Percentiles rank a stretch among this genome's conserved stretches.
These are phyloP conservation scores for Curvularia verruculosa DNA, from an alignment of 2,329 filamentous ascomycete genomes.

Conservation along the genomic window DNA sequence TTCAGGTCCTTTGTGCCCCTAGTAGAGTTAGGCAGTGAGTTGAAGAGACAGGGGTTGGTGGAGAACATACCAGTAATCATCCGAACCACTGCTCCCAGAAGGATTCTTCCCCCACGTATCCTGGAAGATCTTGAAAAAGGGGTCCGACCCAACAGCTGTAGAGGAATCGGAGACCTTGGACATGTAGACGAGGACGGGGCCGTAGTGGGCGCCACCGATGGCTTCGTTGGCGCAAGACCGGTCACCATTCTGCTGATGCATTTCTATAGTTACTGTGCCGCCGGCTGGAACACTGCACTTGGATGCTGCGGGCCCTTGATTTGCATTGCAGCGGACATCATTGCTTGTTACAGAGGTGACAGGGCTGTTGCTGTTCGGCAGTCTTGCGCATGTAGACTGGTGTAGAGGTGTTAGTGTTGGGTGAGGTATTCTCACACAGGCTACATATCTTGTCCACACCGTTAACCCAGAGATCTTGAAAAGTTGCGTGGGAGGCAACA, in stretches of 20 bases:
- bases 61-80: constrained; percentile 53
- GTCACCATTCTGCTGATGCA: constrained; percentile 61
- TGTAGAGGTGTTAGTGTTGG: constrained; percentile 11
- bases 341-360: constrained; percentile 58
- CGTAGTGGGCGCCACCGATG: constrained; percentile 48
- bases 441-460: constrained; percentile 36
- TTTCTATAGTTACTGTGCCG: constrained; percentile 53
- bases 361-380: constrained; percentile 47
- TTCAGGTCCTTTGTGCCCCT: constrained; percentile 56
- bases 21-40: too few relatives aligned
- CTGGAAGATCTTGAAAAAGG: constrained; percentile 66
- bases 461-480: constrained; percentile 43
- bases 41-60: too few relatives aligned
- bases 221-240: constrained; percentile 54
- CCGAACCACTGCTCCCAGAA: constrained; percentile 48
- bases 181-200: constrained; percentile 46
- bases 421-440: neutral
- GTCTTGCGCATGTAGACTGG: constrained; percentile 33
- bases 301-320: constrained; percentile 41
- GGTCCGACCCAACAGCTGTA: constrained; percentile 57
- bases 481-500: constrained; percentile 39
- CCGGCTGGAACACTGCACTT: constrained; percentile 58
- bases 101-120: constrained; percentile 57
- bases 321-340: constrained; percentile 57
- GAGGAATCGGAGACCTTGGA: constrained; percentile 54